Base-by-base conservation (phyloP, 768 basidiomycete species). In the Lactifluus subvellereus region DNA sequence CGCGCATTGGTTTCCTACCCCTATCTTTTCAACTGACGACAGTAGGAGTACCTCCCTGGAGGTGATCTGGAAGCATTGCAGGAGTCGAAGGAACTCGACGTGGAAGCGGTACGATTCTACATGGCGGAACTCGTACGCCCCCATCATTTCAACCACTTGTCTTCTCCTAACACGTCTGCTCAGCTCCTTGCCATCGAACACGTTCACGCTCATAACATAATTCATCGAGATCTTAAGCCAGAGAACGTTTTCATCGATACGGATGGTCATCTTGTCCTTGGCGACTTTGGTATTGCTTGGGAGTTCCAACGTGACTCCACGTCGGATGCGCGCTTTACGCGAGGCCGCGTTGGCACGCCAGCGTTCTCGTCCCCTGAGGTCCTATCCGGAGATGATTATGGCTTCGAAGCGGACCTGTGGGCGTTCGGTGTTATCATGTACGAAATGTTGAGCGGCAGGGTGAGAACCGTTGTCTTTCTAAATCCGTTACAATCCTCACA, bases 171-270 rank as follows among this genome's bases (percentile, higher is more conserved):
- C 8, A 13, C n/a, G 6, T 2, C 10, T n/a, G 16, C 9, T 22
- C 13, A 66, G 65, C 62, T 66, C 10, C 53, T 66, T 51, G 62
- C 65, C 20, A 55, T 66, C n/a, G 65, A 64, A 27, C 45, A 62
- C 7, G 94, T 98, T 2, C 97, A 99, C 72, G 84, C 89, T 71
- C 93, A 97, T 70, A 94, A 95, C 27, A 98, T 99, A 72, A 96
- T 99, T 54, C 97, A 99, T 74, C 91, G 97, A 60, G 97, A 99
- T 76, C 96, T 99, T 76, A 99, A 98, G 72, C 97, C 96, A n/a
- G 92, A 94, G 51, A 99, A 99, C 73, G 83, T 99, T 18, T 82
- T 99, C 20, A 92, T 91, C 85, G 88, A 89, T 7, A 80, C 81
- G 22, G 89, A 96, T 75, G 86, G 90, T 49, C 83, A 84, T 62